Evolutionary conservation across 768 basidiomycete genomes (phyloP), one percentile per base, ranked within the genome.

Genomic region (Exidia glandulosa): DNA sequence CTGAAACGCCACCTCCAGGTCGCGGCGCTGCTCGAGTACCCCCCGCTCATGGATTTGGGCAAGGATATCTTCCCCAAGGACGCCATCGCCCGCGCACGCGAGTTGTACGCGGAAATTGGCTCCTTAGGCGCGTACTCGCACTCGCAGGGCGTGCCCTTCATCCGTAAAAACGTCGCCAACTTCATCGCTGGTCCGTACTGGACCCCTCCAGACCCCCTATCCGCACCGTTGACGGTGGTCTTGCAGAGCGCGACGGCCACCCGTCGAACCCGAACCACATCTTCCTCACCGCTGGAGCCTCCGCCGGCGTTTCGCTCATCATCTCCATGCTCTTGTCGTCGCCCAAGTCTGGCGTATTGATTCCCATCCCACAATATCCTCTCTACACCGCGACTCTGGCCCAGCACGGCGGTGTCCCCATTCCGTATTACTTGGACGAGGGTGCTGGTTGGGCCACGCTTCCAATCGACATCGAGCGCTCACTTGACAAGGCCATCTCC

Each of bases 331-430:
- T 94, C 62, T 86, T 93, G 65, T 75, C 83, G 10, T 72, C 78
- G 25, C 83, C 82, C 25, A 78, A 76, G 30, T 81, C 82, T 55
- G 93, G 91, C 6, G 81, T 95, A 66, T 81, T 95, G 58, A 96
- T 98, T 68, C 95, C 95, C 32, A 98, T 99, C 63, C 95, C 95
- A 2, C 95, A 99, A 74, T 98, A 99, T 71, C 95, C 95, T 1
- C 80, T 99, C 12, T 99, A 99, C 73, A 97, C 94, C 36, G 95
- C 95, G 32, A 85, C 94, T 1, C 84, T 99, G 56, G 90, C 95
- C 1, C 87, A 93, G 66, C 83, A 82, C 70, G 78, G 79, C 50
- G 94, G 94, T n/a, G 75, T 80, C 4, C 76, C 90, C 0, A 75
- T 97, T 45, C 90, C 93, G 0, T 99, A 98, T 74, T 83, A 89